phyloP scores from a whole-genome alignment of 305 asterid genomes.

The Fraxinus xanthoxyloides region DNA sequence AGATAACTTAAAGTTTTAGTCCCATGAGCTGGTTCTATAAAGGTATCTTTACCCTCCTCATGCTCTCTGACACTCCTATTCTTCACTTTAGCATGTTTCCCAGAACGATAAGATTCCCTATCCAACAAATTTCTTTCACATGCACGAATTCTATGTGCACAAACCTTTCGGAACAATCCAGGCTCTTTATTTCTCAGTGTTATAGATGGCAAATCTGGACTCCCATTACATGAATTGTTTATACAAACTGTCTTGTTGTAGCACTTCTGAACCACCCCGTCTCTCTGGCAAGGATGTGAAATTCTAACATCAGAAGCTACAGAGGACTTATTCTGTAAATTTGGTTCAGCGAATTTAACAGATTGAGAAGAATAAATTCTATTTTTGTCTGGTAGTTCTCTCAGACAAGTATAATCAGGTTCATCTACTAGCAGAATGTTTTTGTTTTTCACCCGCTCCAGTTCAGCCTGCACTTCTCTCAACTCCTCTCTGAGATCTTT shows the following conservation, averaged over 20 bases:
- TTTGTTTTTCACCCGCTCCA: conserved; percentile 49
- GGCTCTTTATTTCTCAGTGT: conserved; percentile 58
- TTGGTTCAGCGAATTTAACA: conserved; percentile 26
- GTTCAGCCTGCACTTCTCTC: conserved; percentile 53
- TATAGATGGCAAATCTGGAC: conserved; percentile 60
- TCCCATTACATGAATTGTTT: conserved; percentile 31
- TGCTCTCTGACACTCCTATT: conserved; percentile 10
- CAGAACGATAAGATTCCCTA: conserved; percentile 31
- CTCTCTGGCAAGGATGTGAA: conserved; percentile 27
- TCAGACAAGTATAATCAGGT: conserved; percentile 21
- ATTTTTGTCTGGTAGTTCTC: conserved; percentile 24
- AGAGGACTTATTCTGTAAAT: conserved; percentile 25
- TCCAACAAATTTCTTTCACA: conserved; percentile 47
- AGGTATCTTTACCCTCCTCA: conserved; percentile 23
- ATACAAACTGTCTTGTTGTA: conserved; percentile 28
- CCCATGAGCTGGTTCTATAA: conserved; percentile 17
- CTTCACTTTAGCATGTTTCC: conserved; percentile 28
- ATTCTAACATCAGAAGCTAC: conserved; percentile 29
- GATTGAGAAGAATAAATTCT: conserved; percentile 25
- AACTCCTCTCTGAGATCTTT: conserved; percentile 81
- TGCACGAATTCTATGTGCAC: conserved; percentile 78
- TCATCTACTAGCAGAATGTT: conserved; percentile 36
- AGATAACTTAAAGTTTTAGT: conserved; percentile 25
- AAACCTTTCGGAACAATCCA: conserved; percentile 59
- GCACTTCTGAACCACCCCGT: conserved; percentile 15